phyloP scores from a whole-genome alignment of 2,329 filamentous ascomycete genomes.

The Shiraia bambusicola region DNA sequence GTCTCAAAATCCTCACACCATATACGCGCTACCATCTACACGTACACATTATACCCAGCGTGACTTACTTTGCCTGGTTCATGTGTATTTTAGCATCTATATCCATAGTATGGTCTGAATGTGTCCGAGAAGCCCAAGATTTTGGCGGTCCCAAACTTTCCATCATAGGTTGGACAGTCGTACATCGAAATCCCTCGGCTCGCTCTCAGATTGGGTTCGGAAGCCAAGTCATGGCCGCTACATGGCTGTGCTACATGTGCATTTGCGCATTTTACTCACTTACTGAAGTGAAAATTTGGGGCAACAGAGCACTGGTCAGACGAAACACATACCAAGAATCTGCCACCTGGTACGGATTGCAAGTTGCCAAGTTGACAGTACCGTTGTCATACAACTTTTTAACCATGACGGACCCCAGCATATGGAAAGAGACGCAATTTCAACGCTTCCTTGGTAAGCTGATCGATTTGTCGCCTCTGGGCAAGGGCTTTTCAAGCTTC shows the following conservation, averaged over 20 bases:
- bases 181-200: slow-evolving; percentile 73
- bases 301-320: slow-evolving; percentile 83
- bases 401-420: slow-evolving; percentile 74
- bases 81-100: slow-evolving; percentile 73
- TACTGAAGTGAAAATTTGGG: slow-evolving; percentile 95
- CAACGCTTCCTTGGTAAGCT: slow-evolving; percentile 81
- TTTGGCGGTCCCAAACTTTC: slow-evolving; percentile 67
- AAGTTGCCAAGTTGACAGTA: slow-evolving; percentile 89
- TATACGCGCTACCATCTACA: slow-evolving; percentile 79
- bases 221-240: slow-evolving; percentile 78
- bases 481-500: slow-evolving; percentile 80
- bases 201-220: slow-evolving; percentile 79
- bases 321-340: slow-evolving; percentile 91
- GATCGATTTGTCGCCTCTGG: slow-evolving; percentile 80
- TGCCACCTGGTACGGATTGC: slow-evolving; percentile 92
- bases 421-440: slow-evolving; percentile 79
- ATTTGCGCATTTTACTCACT: slow-evolving; percentile 83
- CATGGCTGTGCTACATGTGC: slow-evolving; percentile 97
- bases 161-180: slow-evolving; percentile 65
- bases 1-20: slow-evolving; percentile 67
- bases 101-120: slow-evolving; percentile 89
- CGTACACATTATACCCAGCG: slow-evolving; percentile 69
- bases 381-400: slow-evolving; percentile 96
- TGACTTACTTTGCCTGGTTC: slow-evolving; percentile 65
- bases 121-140: slow-evolving; percentile 72